Conservation (phyloP, 257 asterid genomes). For the Solanum bukasovii region DNA sequence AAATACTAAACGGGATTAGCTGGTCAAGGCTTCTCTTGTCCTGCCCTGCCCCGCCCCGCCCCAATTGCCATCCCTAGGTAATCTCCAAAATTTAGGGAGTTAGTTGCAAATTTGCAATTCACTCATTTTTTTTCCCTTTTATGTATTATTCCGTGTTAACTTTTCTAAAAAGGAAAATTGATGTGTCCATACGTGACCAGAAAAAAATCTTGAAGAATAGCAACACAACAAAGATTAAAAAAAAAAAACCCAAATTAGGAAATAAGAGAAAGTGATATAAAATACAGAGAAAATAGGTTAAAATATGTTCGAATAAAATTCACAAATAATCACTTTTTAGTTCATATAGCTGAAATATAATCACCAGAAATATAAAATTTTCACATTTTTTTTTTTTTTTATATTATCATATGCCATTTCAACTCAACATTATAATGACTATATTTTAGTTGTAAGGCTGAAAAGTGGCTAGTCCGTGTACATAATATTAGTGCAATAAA, state of each 20-base stretch:
- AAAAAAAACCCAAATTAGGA: background rate
- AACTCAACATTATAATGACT: background rate
- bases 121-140: background rate
- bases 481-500: background rate
- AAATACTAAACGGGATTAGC: no score
- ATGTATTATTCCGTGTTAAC: no score
- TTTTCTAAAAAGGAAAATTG: no score
- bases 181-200: background rate
- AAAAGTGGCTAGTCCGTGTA: background rate
- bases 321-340: background rate
- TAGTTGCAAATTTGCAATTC: background rate
- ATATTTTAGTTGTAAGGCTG: background rate
- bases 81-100: background rate
- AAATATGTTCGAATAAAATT: background rate
- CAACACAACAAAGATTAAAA: background rate
- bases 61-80: background rate
- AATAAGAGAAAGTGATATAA: background rate
- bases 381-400: background rate
- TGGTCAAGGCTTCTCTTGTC: no score
- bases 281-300: background rate
- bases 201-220: background rate
- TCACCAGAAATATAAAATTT: background rate
- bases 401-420: background rate
- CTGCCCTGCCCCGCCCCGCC: no score
- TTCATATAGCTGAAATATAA: background rate